Percentiles rank a stretch among this genome's conserved stretches.
These are phyloP conservation scores for Domatiomyces globalis DNA, from an alignment of 2,329 filamentous ascomycete genomes.

Conservation along the genomic window DNA sequence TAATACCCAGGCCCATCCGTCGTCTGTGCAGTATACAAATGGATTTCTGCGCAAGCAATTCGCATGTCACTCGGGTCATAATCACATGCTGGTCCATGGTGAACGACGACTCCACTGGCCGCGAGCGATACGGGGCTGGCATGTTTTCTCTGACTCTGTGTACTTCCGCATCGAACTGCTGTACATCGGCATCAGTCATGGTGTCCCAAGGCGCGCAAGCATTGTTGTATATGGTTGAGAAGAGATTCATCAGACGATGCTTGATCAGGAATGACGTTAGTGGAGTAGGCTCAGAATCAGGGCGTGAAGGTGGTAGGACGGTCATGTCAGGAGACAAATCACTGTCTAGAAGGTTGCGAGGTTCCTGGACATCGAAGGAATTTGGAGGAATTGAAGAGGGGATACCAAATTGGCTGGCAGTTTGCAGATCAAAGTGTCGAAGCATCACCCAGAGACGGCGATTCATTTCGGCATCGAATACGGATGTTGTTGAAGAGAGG, in stretches of 20 bases:
- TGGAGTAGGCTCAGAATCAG: not conserved
- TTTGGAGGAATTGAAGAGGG: not conserved
- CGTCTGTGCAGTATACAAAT: slow-evolving; percentile 37
- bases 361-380: not conserved
- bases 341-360: not conserved
- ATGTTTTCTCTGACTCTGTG: not conserved
- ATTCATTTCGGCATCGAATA: not conserved
- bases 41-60: slow-evolving; percentile 38
- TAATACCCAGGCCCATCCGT: not conserved
- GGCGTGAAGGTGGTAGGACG: not conserved
- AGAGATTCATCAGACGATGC: not conserved
- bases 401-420: slow-evolving; percentile 1
- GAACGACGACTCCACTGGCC: slow-evolving; percentile 24
- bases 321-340: not conserved
- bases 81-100: slow-evolving; percentile 37
- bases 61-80: slow-evolving; percentile 38
- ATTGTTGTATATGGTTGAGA: not conserved
- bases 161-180: not conserved
- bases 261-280: not conserved
- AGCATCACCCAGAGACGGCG: not conserved
- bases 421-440: not conserved
- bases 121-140: not conserved
- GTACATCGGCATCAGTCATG: not conserved
- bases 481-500: not conserved
- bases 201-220: not conserved